Conservation (phyloP, 208 protist species). For the Trypanosoma boissoni region DNA sequence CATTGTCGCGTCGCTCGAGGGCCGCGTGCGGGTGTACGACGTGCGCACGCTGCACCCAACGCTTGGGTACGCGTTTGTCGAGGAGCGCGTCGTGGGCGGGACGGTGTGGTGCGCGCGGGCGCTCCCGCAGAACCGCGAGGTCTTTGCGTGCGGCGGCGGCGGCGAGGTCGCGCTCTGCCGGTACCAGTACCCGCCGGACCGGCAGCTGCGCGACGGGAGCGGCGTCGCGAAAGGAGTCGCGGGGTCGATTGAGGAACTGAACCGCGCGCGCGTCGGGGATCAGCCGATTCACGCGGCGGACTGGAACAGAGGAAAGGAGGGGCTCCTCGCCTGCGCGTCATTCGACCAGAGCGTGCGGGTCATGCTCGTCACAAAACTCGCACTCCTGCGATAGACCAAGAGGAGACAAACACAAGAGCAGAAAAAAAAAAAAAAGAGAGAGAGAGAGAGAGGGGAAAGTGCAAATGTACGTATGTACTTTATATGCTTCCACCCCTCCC, state of each 20-base stretch:
- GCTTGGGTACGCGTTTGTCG: slow-evolving; percentile 86
- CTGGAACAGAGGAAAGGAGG: slow-evolving; percentile 82
- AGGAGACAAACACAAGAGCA: neutral
- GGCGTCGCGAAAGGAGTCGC: slow-evolving; percentile 70
- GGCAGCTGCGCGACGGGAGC: slow-evolving; percentile 62
- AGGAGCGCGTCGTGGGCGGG: slow-evolving; percentile 74
- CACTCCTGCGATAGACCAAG: slow-evolving; percentile 39
- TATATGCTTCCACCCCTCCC: too few species aligned
- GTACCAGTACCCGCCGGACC: slow-evolving; percentile 90
- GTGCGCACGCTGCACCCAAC: slow-evolving; percentile 83
- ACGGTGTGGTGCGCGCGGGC: slow-evolving; percentile 87
- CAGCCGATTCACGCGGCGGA: slow-evolving; percentile 88
- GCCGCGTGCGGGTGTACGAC: slow-evolving; percentile 85
- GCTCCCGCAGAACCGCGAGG: slow-evolving; percentile 91
- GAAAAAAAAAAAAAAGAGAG: too few species aligned
- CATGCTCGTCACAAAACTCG: slow-evolving; percentile 83
- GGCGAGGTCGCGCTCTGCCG: slow-evolving; percentile 86
- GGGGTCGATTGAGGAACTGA: slow-evolving; percentile 72
- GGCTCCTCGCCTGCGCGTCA: slow-evolving; percentile 72
- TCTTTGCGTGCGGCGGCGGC: slow-evolving; percentile 86
- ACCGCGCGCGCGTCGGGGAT: slow-evolving; percentile 79
- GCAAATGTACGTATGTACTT: too few species aligned
- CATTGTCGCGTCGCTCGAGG: slow-evolving; percentile 83
- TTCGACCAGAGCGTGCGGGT: slow-evolving; percentile 89
- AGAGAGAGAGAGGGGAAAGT: too few species aligned